Conservation (phyloP, 257 asterid genomes). For the Mentha longifolia region DNA sequence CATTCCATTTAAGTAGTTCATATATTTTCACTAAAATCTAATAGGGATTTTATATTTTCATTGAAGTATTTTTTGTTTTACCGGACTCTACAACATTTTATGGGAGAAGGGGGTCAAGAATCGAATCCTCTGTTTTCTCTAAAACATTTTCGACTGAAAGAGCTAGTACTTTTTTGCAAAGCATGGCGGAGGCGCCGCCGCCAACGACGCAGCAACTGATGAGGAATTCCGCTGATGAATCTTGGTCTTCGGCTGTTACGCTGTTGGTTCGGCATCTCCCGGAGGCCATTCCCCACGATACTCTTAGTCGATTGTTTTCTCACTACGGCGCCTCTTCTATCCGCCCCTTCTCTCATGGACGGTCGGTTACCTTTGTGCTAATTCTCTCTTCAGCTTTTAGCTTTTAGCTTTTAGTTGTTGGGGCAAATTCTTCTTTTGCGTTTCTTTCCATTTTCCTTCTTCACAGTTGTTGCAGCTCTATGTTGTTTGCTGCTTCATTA, state of each 20-base stretch:
- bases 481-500: not conserved
- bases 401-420: not conserved
- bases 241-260: constrained; percentile 33
- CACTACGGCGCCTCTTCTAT: constrained; percentile 84
- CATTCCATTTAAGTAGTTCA: no score
- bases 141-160: not conserved
- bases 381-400: not conserved
- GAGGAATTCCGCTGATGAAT: constrained; percentile 24
- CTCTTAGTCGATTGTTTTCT: constrained; percentile 72
- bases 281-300: constrained; percentile 73
- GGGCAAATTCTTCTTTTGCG: not conserved
- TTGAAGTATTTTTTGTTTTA: no score
- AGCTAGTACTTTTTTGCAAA: no score
- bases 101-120: no score
- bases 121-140: no score
- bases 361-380: constrained; percentile 55
- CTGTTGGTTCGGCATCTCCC: constrained; percentile 91
- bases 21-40: no score
- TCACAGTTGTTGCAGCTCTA: not conserved
- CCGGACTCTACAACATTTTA: no score
- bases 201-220: not conserved
- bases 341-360: constrained; percentile 67
- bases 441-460: not conserved
- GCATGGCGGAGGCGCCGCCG: constrained; percentile 36
- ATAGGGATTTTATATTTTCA: no score